phyloP scores from a whole-genome alignment of 768 basidiomycete species.

The Russula vinacea region DNA sequence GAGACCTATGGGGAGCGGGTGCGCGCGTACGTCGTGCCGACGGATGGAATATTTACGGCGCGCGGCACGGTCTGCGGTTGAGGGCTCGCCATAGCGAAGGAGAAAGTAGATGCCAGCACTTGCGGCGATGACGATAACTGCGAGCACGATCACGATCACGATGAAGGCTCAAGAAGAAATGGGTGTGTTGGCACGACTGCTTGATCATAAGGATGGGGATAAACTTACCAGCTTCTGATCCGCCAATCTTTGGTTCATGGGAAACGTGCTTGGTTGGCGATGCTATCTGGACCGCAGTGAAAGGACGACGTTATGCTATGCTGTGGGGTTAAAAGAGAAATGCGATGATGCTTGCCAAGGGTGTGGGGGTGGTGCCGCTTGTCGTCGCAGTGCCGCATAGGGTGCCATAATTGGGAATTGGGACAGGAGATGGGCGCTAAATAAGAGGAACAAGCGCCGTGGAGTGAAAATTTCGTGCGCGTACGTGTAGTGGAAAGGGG shows the following conservation, averaged over 20 bases:
- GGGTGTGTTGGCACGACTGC: not conserved
- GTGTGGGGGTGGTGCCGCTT: not conserved
- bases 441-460: not conserved
- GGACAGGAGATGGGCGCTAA: not conserved
- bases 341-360: constrained; percentile 7
- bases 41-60: constrained; percentile 31
- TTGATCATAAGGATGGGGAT: not conserved
- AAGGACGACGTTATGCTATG: constrained; percentile 6
- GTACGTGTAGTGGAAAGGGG: not conserved
- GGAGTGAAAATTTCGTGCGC: not conserved
- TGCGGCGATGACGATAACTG: constrained; percentile 51
- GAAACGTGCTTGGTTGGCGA: not conserved
- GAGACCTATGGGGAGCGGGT: constrained; percentile 29
- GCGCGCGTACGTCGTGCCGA: constrained; percentile 13
- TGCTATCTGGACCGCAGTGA: constrained; percentile 2
- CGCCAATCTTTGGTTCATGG: constrained; percentile 22
- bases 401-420: not conserved
- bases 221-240: constrained; percentile 26
- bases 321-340: constrained; percentile 1
- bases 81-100: constrained; percentile 48
- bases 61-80: constrained; percentile 40
- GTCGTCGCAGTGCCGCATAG: not conserved
- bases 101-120: constrained; percentile 56
- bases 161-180: constrained; percentile 44
- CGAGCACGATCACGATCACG: constrained; percentile 54